Base-by-base conservation (phyloP, 148 eudicot species). In the Vaccinium corymbosum region DNA sequence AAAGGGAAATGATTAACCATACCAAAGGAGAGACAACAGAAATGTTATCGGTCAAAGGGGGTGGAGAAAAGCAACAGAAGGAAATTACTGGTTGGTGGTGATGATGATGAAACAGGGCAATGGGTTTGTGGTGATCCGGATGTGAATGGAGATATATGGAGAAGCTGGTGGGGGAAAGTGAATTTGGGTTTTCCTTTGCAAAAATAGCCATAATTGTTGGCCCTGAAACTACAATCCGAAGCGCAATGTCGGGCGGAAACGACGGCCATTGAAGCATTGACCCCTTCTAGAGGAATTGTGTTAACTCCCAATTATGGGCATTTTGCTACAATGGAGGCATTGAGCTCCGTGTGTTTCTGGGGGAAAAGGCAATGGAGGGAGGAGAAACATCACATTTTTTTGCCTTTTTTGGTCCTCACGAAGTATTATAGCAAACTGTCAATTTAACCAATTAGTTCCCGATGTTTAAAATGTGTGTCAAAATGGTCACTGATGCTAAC, bases 111-210 rank as follows among this genome's bases (percentile, higher is more conserved):
- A 78, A 7, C 25, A n/a, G 14, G 68, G 35, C 38, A 56, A 49
- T 76, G 51, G 70, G 25, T 83, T 52, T 52, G 84, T 84, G 89
- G 89, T 87, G 85, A 81, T 87, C 88, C 86, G 84, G 71, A 78
- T 62, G 81, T 77, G 64, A 81, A 76, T 49, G 76, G 83, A 76
- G 32, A 53, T 79, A 71, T 32, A 51, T 68, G 77, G 82, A 61
- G 76, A 62, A 51, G 22, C n/a, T 51, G 59, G 32, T 42, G 48
- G 74, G 16, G 61, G 12, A 48, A n/a, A 32, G 35, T 12, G 8
- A n/a, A 35, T 66, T n/a, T 27, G 25, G 19, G n/a, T 74, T 32
- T 13, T 57, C 20, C 13, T 10, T 2, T 22, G 14, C 6, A 56
- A 79, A 8, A 22, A 84, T 8, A 56, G 59, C 66, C 75, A 66